Percentiles rank a stretch among this genome's conserved stretches.
Evolutionary conservation across 306 rosid species (phyloP).

Genomic region (Senna siamea): DNA sequence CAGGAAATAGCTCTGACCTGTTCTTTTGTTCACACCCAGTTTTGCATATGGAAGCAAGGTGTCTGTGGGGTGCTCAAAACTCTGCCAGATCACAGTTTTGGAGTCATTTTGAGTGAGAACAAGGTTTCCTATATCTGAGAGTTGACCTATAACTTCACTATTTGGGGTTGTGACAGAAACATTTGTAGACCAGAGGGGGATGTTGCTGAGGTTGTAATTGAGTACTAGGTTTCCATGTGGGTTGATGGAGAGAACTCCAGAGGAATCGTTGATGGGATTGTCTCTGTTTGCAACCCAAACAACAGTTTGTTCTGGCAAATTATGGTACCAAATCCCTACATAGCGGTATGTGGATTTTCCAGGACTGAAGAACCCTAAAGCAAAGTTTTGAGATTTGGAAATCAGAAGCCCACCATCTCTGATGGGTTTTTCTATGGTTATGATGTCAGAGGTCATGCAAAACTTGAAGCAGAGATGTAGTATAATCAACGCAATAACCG

Average conservation of each 20-base stretch:
- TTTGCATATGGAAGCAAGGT: constrained; percentile 28
- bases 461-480: background rate
- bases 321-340: constrained; percentile 53
- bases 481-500: background rate
- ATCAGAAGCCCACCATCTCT: constrained; percentile 40
- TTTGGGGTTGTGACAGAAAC: constrained; percentile 17
- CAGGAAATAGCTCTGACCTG: constrained; percentile 5
- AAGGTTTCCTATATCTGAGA: constrained; percentile 13
- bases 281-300: constrained; percentile 62
- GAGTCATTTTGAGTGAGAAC: background rate
- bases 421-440: constrained; percentile 34
- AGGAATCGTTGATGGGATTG: background rate
- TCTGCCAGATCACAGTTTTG: constrained; percentile 34
- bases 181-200: constrained; percentile 41
- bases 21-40: constrained; percentile 25
- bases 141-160: background rate
- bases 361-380: constrained; percentile 56
- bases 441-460: constrained; percentile 32
- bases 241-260: constrained; percentile 36
- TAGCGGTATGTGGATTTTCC: constrained; percentile 38
- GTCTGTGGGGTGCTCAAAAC: constrained; percentile 48
- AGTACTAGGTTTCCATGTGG: constrained; percentile 39
- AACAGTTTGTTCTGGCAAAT: constrained; percentile 22
- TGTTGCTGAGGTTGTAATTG: constrained; percentile 7
- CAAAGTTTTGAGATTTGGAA: constrained; percentile 42